Percentiles rank a stretch among this genome's conserved stretches.
Conservation (phyloP, 2,329 filamentous ascomycete species). For the Neopestalotiopsis clavispora region DNA sequence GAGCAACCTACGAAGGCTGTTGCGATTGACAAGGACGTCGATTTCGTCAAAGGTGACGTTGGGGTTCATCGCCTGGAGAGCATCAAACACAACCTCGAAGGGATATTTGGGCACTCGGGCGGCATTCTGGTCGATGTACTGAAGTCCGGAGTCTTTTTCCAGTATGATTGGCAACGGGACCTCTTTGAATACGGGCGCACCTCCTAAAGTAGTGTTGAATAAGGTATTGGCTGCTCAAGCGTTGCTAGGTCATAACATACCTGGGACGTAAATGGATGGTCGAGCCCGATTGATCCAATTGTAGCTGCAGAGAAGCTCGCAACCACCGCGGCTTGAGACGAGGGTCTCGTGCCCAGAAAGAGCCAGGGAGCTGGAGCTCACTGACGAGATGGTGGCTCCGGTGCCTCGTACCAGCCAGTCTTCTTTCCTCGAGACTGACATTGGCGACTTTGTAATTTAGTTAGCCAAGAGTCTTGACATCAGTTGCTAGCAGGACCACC, state of each 20-base stretch:
- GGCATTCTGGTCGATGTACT: slow-evolving; percentile 24
- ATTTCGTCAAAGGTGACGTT: slow-evolving; percentile 30
- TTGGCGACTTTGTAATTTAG: not conserved
- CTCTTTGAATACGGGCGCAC: slow-evolving; percentile 18
- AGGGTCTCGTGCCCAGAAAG: not conserved
- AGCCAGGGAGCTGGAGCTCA: not conserved
- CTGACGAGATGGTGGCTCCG: not conserved
- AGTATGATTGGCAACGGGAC: slow-evolving; percentile 18
- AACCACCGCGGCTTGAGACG: slow-evolving; percentile 13
- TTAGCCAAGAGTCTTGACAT: not conserved
- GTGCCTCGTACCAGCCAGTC: not conserved
- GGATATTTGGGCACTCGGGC: slow-evolving; percentile 23
- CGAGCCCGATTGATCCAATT: slow-evolving; percentile 15
- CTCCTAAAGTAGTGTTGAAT: slow-evolving; percentile 12
- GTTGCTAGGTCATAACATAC: not conserved
- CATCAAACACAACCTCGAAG: slow-evolving; percentile 36
- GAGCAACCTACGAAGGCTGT: slow-evolving; percentile 29
- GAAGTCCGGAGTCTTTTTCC: not conserved
- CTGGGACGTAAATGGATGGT: not conserved
- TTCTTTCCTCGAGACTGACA: not conserved
- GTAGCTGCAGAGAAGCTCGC: slow-evolving; percentile 23
- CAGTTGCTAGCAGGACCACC: not conserved
- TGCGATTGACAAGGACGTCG: slow-evolving; percentile 36
- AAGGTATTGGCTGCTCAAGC: slow-evolving; percentile 2
- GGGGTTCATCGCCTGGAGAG: slow-evolving; percentile 29